A percentile compares a stretch with the other conserved stretches of the same genome.
Conservation (phyloP, 768 basidiomycete genomes). For the Cyclocybe cylindracea region DNA sequence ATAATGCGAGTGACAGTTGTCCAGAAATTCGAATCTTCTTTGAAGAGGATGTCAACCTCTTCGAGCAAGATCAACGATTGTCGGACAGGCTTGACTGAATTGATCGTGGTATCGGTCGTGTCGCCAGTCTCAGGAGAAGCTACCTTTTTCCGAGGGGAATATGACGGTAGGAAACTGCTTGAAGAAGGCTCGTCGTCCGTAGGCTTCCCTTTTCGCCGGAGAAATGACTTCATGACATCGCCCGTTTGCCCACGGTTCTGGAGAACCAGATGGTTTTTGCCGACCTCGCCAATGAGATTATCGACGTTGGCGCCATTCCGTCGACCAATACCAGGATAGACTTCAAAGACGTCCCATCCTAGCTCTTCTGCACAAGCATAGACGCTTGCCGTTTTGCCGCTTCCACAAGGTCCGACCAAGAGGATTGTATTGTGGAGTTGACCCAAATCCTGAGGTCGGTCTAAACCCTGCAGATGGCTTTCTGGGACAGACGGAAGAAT, state of each 20-base stretch:
- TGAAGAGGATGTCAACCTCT: constrained; percentile 93
- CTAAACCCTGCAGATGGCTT: background rate
- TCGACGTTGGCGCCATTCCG: constrained; percentile 80
- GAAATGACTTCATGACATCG: constrained; percentile 18
- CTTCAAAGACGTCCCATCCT: constrained; percentile 96
- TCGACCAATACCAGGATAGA: constrained; percentile 93
- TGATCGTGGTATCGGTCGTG: constrained; percentile 12
- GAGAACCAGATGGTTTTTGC: constrained; percentile 84
- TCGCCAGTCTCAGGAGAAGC: constrained; percentile 5
- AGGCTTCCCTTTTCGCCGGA: constrained; percentile 13
- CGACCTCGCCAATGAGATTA: constrained; percentile 86
- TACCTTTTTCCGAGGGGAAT: constrained; percentile 24
- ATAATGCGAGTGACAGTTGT: constrained; percentile 79
- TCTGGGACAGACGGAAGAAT: constrained; percentile 3
- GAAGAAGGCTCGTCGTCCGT: constrained; percentile 3
- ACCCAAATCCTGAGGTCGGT: constrained; percentile 27
- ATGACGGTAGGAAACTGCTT: constrained; percentile 10
- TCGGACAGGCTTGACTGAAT: constrained; percentile 38
- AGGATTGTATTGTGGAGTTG: constrained; percentile 85
- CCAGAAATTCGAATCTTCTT: constrained; percentile 88
- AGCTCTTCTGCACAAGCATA: constrained; percentile 94
- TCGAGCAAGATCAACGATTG: constrained; percentile 93
- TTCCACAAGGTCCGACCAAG: constrained; percentile 78
- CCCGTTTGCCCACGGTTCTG: constrained; percentile 22
- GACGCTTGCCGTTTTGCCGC: constrained; percentile 90